Conservation (phyloP, 2,329 filamentous ascomycete genomes). For the Fusarium bactridioides region DNA sequence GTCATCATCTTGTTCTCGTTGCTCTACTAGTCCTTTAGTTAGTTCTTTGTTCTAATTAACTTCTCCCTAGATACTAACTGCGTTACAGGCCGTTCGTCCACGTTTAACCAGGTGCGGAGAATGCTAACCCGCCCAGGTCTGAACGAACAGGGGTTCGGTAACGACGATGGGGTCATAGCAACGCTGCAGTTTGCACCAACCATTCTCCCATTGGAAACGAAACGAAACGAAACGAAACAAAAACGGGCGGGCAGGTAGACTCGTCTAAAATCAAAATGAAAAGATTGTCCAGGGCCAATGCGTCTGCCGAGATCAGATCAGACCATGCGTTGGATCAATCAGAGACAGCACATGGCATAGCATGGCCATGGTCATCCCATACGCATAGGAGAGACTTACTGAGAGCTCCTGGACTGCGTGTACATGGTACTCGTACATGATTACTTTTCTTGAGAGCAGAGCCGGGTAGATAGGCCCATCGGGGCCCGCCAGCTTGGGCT, state of each 20-base stretch:
- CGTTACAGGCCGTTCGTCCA: slow-evolving; percentile 16
- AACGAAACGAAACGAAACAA: slow-evolving; percentile 35
- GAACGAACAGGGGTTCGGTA: slow-evolving; percentile 2
- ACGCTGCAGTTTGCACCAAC: neutral
- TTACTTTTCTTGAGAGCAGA: neutral
- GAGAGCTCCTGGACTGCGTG: neutral
- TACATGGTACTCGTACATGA: neutral
- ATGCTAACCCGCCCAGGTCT: slow-evolving; percentile 7
- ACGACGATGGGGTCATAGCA: slow-evolving; percentile 8
- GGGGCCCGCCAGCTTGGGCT: neutral
- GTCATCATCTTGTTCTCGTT: neutral
- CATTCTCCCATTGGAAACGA: slow-evolving; percentile 10
- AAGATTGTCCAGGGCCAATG: slow-evolving; percentile 4
- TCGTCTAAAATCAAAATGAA: slow-evolving; percentile 9
- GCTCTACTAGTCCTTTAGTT: neutral
- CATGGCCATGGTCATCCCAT: neutral
- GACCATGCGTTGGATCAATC: slow-evolving; percentile 21
- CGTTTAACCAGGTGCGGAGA: slow-evolving; percentile 29
- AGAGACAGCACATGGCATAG: slow-evolving; percentile 18
- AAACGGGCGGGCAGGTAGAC: slow-evolving; percentile 22
- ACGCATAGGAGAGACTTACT: neutral
- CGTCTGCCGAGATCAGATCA: slow-evolving; percentile 26
- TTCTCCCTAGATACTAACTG: neutral
- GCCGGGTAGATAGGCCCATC: neutral
- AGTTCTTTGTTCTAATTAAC: neutral